phyloP scores from a whole-genome alignment of 1,139 yeast species.

The Suhomyces choctaworum region DNA sequence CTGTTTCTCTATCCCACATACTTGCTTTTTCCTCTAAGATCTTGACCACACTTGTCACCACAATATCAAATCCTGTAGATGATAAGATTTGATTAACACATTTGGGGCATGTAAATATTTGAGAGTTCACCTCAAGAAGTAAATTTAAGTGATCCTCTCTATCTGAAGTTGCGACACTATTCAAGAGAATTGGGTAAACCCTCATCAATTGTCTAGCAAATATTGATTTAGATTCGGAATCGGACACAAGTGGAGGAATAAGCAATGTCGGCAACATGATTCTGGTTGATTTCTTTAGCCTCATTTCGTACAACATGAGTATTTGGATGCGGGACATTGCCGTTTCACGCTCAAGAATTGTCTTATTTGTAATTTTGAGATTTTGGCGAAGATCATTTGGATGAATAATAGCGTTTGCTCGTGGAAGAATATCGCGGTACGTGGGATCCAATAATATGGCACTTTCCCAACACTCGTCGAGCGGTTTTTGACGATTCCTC shows the following conservation, averaged over 20 bases:
- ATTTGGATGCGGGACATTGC: constrained; percentile 49
- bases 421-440: neutral
- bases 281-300: constrained; percentile 55
- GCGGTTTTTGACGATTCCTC: neutral
- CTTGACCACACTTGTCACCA: constrained; percentile 50
- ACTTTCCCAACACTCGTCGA: constrained; percentile 29
- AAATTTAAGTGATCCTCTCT: constrained; percentile 65
- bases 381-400: neutral
- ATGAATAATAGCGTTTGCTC: neutral
- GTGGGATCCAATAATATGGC: constrained; percentile 24
- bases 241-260: constrained; percentile 56
- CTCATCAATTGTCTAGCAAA: constrained; percentile 56
- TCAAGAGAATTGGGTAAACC: constrained; percentile 55
- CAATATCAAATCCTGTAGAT: constrained; percentile 35
- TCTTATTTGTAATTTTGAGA: neutral
- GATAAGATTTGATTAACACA: constrained; percentile 47
- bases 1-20: constrained; percentile 26
- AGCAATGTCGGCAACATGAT: constrained; percentile 46
- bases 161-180: constrained; percentile 51
- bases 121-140: constrained; percentile 56
- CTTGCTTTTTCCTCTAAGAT: constrained; percentile 44
- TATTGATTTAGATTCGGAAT: constrained; percentile 41
- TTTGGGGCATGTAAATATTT: constrained; percentile 65
- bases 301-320: constrained; percentile 54
- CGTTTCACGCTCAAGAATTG: too few species aligned